phyloP scores from a whole-genome alignment of 2,329 filamentous ascomycete species.

The Plenodomus biglobosus region DNA sequence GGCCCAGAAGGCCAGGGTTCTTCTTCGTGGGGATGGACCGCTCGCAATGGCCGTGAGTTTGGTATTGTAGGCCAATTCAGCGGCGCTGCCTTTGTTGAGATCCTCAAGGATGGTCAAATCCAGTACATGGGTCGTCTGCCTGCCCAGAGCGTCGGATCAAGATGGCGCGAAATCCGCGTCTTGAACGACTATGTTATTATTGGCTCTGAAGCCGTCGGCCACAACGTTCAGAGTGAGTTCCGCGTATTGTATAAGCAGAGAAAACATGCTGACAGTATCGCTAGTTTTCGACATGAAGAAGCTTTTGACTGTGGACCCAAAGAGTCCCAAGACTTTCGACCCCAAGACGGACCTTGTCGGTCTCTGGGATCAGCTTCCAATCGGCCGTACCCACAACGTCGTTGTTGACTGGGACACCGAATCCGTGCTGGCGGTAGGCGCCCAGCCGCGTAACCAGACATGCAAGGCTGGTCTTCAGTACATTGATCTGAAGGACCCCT shows the following conservation, averaged over 20 bases:
- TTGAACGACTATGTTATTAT: slow-evolving; percentile 51
- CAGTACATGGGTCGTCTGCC: slow-evolving; percentile 56
- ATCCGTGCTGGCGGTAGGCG: slow-evolving; percentile 39
- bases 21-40: slow-evolving; percentile 57
- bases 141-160: slow-evolving; percentile 46
- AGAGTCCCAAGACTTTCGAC: slow-evolving; percentile 35
- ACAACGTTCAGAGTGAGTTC: slow-evolving; percentile 51
- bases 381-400: slow-evolving; percentile 45
- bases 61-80: slow-evolving; percentile 57
- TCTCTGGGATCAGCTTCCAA: slow-evolving; percentile 28
- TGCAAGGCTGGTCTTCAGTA: slow-evolving; percentile 59
- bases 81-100: slow-evolving; percentile 56
- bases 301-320: slow-evolving; percentile 35
- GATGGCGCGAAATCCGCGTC: slow-evolving; percentile 56
- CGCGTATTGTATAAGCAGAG: slow-evolving; percentile 48
- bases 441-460: slow-evolving; percentile 35
- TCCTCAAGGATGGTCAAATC: slow-evolving; percentile 53
- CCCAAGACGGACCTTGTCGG: slow-evolving; percentile 33
- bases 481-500: slow-evolving; percentile 58
- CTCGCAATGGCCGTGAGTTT: slow-evolving; percentile 56
- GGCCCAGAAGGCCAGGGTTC: slow-evolving; percentile 46
- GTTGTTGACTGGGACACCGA: slow-evolving; percentile 41
- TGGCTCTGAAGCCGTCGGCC: slow-evolving; percentile 50
- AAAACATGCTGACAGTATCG: slow-evolving; percentile 50
- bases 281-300: slow-evolving; percentile 51